Conservation (phyloP, 352 stramenopile species). For the Globisporangium irregulare region DNA sequence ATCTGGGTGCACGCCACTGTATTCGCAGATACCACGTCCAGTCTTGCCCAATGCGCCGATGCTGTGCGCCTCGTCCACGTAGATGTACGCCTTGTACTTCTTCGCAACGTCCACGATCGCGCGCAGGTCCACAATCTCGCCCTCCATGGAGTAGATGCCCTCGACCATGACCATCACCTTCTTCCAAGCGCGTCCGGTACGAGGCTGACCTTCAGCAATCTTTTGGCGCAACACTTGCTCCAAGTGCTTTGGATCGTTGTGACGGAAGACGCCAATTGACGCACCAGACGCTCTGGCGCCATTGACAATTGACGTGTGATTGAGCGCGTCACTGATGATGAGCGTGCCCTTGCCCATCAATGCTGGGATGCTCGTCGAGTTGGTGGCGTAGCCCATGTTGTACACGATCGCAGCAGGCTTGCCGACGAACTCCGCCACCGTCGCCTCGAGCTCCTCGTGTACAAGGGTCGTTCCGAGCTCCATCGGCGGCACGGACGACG, state of each 20-base stretch:
- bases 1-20: slow-evolving; percentile 90
- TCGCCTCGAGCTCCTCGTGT: slow-evolving; percentile 87
- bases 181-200: slow-evolving; percentile 92
- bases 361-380: slow-evolving; percentile 92
- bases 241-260: slow-evolving; percentile 93
- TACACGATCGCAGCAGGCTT: slow-evolving; percentile 90
- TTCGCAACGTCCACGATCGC: slow-evolving; percentile 88
- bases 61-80: slow-evolving; percentile 94
- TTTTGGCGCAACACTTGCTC: slow-evolving; percentile 71
- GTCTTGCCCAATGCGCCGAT: slow-evolving; percentile 92
- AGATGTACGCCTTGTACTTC: slow-evolving; percentile 93
- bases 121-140: slow-evolving; percentile 91
- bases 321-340: slow-evolving; percentile 94
- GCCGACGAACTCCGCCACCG: slow-evolving; percentile 88
- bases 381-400: slow-evolving; percentile 82
- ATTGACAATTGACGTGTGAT: slow-evolving; percentile 97
- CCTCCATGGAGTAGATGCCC: slow-evolving; percentile 96
- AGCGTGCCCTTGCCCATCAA: slow-evolving; percentile 89
- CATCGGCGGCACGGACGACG: slow-evolving; percentile 27
- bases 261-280: slow-evolving; percentile 91
- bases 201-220: slow-evolving; percentile 65
- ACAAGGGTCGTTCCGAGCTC: slow-evolving; percentile 62
- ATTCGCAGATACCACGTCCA: slow-evolving; percentile 90
- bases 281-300: slow-evolving; percentile 88
- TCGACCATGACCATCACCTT: slow-evolving; percentile 95